phyloP scores from a whole-genome alignment of 2,329 filamentous ascomycete genomes.

The Claviceps lovelessii region DNA sequence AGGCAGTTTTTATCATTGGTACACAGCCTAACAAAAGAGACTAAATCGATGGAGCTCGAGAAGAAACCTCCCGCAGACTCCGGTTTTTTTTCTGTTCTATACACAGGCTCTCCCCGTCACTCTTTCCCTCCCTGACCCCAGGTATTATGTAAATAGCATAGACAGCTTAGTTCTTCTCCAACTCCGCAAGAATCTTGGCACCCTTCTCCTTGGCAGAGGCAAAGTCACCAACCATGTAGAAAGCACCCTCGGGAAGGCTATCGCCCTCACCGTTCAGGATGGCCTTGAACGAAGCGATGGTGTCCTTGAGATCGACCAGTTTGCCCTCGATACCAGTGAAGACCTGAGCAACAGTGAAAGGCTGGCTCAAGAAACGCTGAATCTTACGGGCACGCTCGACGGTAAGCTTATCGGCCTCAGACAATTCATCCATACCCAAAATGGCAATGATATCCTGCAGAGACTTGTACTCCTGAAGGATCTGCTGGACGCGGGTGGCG shows the following conservation, averaged over 20 bases:
- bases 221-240: slow-evolving; percentile 99
- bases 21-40: slow-evolving; percentile 49
- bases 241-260: slow-evolving; percentile 78
- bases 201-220: slow-evolving; percentile 88
- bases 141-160: slow-evolving; percentile 19
- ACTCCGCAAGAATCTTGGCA: slow-evolving; percentile 98
- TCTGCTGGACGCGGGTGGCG: slow-evolving; percentile 92
- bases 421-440: slow-evolving; percentile 99
- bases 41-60: slow-evolving; percentile 37
- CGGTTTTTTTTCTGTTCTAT: slow-evolving; percentile 43
- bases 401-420: slow-evolving; percentile 97
- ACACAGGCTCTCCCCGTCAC: slow-evolving; percentile 32
- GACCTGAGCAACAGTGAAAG: slow-evolving; percentile 77
- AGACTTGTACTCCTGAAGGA: slow-evolving; percentile 99
- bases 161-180: slow-evolving; percentile 48
- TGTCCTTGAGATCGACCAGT: slow-evolving; percentile 97
- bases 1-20: slow-evolving; percentile 40
- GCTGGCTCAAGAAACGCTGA: slow-evolving; percentile 98
- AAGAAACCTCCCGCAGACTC: slow-evolving; percentile 30
- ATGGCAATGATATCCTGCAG: slow-evolving; percentile 99
- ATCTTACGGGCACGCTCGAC: slow-evolving; percentile 99
- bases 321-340: slow-evolving; percentile 91
- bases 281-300: slow-evolving; percentile 92
- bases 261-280: slow-evolving; percentile 93
- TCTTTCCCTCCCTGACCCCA: slow-evolving; percentile 12